Evolutionary conservation across 805 yeast genomes (phyloP), one percentile per base, ranked within the genome.

Genomic region (Lachancea waltii): DNA sequence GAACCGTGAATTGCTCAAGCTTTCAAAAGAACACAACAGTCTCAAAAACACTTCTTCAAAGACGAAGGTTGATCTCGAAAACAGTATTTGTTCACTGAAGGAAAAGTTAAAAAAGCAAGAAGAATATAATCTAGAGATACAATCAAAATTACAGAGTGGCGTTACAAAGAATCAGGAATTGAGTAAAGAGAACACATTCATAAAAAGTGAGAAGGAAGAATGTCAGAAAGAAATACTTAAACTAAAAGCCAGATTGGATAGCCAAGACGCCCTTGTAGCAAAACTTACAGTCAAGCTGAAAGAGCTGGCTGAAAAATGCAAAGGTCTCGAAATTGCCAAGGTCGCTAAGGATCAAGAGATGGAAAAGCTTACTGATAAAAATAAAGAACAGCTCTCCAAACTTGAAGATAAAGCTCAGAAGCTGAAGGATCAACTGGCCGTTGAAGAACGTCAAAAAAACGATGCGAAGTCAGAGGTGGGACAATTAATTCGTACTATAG

Each of bases 1-100:
- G 95, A 82, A 81, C 38, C 67, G 90, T 27, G 97, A 89, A 46
- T 64, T 89, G 21, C 74, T 85, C 58, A 72, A 72, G 33, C 64
- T 86, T 30, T 70, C 77, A 0, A 75, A 74, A 39, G 77, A 76
- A 23, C 79, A 79, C 41, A 76, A 72, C 2, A 70, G 72, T 0
- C 50, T 70, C 5, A 77, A 72, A 31, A 64, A 65, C 18, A 58
- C 60, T 7, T 58, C 73, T 11, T 68, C 66, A 27, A 50, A 47
- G 4, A 43, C 70, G 30, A 73, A 76, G 40, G 22, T 42, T 5
- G 19, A 40, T 21, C 32, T 63, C 16, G 56, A 58, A 33, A 37
- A 42, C 10, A 30, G 45, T 31, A 27, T 44, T 11, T 24, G 45
- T 13, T 5, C n/a, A 7, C 18, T 20, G 26, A 26, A 27, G 5